Conservation (phyloP, 1,139 yeast genomes). For the Yamadazyma membranifaciens region DNA sequence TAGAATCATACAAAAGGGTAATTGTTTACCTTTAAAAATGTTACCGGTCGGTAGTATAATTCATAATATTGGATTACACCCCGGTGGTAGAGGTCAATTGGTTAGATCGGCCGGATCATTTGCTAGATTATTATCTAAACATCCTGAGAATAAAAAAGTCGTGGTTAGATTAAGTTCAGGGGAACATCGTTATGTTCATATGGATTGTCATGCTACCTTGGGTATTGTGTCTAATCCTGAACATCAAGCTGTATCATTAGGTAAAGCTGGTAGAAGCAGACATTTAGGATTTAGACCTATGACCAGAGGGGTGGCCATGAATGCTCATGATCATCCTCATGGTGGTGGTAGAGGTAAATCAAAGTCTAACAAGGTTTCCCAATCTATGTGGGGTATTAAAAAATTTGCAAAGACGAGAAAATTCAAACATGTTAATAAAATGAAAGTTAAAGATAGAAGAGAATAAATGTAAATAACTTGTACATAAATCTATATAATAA, state of each 20-base stretch:
- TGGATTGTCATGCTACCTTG: conserved; percentile 89
- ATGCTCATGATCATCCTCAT: conserved; percentile 96
- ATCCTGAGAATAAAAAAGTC: conserved; percentile 69
- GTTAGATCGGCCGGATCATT: conserved; percentile 95
- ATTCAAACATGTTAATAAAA: conserved; percentile 78
- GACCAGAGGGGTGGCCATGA: conserved; percentile 98
- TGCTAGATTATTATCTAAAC: conserved; percentile 82
- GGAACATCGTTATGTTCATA: conserved; percentile 85
- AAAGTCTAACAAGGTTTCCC: conserved; percentile 90
- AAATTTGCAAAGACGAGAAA: conserved; percentile 93
- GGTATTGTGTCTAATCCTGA: conserved; percentile 96
- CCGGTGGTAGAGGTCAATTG: conserved; percentile 84
- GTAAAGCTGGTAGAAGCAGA: conserved; percentile 97
- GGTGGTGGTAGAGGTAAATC: conserved; percentile 99
- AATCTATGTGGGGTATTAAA: conserved; percentile 97
- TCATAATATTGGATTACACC: conserved; percentile 77
- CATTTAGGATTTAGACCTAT: conserved; percentile 92
- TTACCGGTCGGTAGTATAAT: conserved; percentile 90
- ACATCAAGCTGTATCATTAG: conserved; percentile 84
- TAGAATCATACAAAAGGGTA: conserved; percentile 88
- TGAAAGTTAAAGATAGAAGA: conserved; percentile 85
- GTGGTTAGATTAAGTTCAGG: conserved; percentile 84
- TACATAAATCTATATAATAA: conserved; percentile 10
- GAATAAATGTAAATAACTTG: conserved; percentile 16
- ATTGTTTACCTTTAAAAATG: conserved; percentile 89